Percentiles rank a stretch among this genome's conserved stretches.
Evolutionary conservation across 1,139 yeast species (phyloP).

Genomic region (Pichia sp.): DNA sequence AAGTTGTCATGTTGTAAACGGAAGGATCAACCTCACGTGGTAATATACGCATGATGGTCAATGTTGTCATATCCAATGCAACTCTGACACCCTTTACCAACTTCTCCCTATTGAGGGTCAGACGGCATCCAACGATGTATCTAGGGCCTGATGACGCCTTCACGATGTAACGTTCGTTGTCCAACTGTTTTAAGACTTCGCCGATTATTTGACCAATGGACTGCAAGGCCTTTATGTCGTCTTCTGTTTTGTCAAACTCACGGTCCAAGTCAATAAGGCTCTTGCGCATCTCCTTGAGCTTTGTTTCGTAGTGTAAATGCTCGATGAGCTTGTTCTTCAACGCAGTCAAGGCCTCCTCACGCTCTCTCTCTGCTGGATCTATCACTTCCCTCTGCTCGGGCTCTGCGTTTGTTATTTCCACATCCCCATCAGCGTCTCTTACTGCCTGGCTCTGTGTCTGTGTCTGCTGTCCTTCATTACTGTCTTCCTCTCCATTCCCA

Average conservation of each 20-base stretch:
- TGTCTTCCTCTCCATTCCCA: background rate
- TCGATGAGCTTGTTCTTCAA: conserved; percentile 85
- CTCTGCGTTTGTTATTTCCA: conserved; percentile 6
- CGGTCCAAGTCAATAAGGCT: conserved; percentile 80
- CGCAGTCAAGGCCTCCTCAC: conserved; percentile 72
- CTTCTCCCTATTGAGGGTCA: conserved; percentile 78
- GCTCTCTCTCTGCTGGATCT: conserved; percentile 59
- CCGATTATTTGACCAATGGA: conserved; percentile 98
- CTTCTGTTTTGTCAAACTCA: conserved; percentile 89
- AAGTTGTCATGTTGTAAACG: conserved; percentile 97
- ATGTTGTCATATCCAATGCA: conserved; percentile 94
- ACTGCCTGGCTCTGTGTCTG: background rate
- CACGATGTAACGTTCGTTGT: conserved; percentile 91
- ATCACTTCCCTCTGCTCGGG: conserved; percentile 19
- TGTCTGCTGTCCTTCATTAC: conserved; percentile 1
- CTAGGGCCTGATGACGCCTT: conserved; percentile 98
- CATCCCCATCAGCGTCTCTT: conserved; percentile 11
- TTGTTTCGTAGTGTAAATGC: conserved; percentile 93
- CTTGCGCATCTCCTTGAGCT: conserved; percentile 78
- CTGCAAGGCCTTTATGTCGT: conserved; percentile 94
- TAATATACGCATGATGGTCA: conserved; percentile 93
- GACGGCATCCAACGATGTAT: conserved; percentile 95
- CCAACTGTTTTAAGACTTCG: conserved; percentile 92
- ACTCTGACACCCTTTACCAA: conserved; percentile 94
- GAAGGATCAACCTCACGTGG: conserved; percentile 98